Evolutionary conservation across 306 rosid species (phyloP), one percentile per base, ranked within the genome.

Genomic region (Sophora flavescens): DNA sequence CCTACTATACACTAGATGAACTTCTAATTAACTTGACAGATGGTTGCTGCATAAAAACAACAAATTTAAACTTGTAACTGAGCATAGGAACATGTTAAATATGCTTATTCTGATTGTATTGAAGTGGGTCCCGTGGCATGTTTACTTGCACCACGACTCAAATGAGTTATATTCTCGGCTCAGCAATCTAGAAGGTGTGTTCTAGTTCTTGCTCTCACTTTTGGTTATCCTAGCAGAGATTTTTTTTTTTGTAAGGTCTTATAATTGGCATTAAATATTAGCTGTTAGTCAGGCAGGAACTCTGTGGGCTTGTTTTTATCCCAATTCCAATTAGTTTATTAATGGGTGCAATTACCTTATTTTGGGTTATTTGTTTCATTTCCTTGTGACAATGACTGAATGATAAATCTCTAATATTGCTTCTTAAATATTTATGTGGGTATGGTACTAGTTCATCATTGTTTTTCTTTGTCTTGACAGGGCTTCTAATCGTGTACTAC

Each of bases 161-260:
- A 92, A 91, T 81, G 98, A 92, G 82, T 84, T 96, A 74, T 96
- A 96, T 89, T 97, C 99, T 82, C 98, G 97, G n/a, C n/a, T n/a
- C n/a, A n/a, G 38, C 97, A 96, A 80, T 92, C 97, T 79, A 88
- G 91, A 81, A 92, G 97, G 99, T 83, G 77, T 58, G 89, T 72
- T 78, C 73, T 69, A 71, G 68, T 64, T 84, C 80, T 63, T 76
- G 70, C 53, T 68, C 59, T 79, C 60, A 47, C 41, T 39, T 44
- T 56, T 51, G 54, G 72, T 47, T 70, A 38, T 80, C 44, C 30
- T 64, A 9, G 26, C 36, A 36, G 72, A 42, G n/a, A n/a, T n/a
- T n/a, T n/a, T n/a, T n/a, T n/a, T 54, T 73, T 33, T 47, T 77
- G 48, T 57, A 38, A 50, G 39, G n/a, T 58, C 12, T 66, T 45